Evolutionary conservation across 2,329 filamentous ascomycete genomes (phyloP).

Genomic region (Dryadomyces quercivorus): DNA sequence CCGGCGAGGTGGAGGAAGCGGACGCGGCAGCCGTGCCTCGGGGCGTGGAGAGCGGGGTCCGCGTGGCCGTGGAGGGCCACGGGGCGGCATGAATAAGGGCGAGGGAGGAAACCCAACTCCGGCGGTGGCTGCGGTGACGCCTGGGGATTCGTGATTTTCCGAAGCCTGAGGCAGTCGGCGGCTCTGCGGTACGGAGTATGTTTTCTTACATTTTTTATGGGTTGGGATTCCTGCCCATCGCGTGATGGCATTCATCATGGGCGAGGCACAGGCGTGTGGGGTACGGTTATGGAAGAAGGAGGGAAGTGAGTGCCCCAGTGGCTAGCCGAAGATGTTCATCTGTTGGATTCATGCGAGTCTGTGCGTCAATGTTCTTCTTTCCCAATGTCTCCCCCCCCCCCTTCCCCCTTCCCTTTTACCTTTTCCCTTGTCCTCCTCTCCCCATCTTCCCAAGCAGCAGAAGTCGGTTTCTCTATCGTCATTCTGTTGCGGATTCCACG

Average conservation of each 20-base stretch:
- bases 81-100: conserved; percentile 29
- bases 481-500: no score
- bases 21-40: conserved; percentile 36
- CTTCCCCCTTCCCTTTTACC: no score
- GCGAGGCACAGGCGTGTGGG: background rate
- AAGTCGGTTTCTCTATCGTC: background rate
- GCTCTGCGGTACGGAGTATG: no score
- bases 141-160: conserved; percentile 20
- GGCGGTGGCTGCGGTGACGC: conserved; percentile 38
- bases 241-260: no score
- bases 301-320: background rate
- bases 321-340: background rate
- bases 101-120: conserved; percentile 43
- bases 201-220: no score
- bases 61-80: conserved; percentile 41
- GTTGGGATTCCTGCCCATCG: no score
- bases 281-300: background rate
- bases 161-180: no score
- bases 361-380: background rate
- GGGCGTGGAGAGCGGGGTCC: conserved; percentile 41
- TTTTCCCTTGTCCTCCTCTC: no score
- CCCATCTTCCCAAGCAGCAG: background rate
- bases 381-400: no score
- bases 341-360: background rate
- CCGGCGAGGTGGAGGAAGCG: conserved; percentile 43